These are phyloP conservation scores for Ophiocordyceps camponoti-leonardi DNA, from an alignment of 2,329 filamentous ascomycete genomes.

Conservation along the genomic window DNA sequence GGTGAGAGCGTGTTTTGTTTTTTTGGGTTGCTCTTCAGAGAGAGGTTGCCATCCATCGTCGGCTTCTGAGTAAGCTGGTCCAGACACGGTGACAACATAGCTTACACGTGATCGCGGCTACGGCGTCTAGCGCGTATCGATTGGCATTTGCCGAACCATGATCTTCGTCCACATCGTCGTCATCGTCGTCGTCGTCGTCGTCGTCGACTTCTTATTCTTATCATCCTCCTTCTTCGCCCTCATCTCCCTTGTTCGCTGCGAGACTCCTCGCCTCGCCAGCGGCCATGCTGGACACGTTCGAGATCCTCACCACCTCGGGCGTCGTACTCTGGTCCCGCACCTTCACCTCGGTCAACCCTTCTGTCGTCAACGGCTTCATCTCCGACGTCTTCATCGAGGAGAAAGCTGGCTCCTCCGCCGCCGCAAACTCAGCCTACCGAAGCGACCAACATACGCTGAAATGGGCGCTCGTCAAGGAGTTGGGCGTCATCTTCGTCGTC, in stretches of 20 bases:
- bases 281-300: slow-evolving; percentile 85
- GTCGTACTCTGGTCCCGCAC: slow-evolving; percentile 93
- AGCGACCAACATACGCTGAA: slow-evolving; percentile 89
- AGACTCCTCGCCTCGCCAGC: neutral
- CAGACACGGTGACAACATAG: neutral
- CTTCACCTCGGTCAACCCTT: slow-evolving; percentile 62
- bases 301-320: slow-evolving; percentile 88
- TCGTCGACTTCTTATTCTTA: no score
- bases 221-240: neutral
- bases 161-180: neutral
- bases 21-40: no score
- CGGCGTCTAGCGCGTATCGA: neutral
- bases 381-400: slow-evolving; percentile 96
- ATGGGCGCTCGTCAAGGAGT: slow-evolving; percentile 83
- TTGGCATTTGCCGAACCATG: neutral
- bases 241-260: neutral
- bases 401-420: slow-evolving; percentile 44
- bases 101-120: neutral
- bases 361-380: slow-evolving; percentile 87
- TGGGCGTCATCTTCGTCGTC: slow-evolving; percentile 90
- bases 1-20: no score
- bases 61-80: slow-evolving; percentile 1
- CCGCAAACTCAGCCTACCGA: slow-evolving; percentile 58
- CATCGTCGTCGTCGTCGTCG: neutral
- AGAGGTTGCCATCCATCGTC: no score